Evolutionary conservation across 441 rosid genomes (phyloP).

Genomic region (Gossypium trilobum): DNA sequence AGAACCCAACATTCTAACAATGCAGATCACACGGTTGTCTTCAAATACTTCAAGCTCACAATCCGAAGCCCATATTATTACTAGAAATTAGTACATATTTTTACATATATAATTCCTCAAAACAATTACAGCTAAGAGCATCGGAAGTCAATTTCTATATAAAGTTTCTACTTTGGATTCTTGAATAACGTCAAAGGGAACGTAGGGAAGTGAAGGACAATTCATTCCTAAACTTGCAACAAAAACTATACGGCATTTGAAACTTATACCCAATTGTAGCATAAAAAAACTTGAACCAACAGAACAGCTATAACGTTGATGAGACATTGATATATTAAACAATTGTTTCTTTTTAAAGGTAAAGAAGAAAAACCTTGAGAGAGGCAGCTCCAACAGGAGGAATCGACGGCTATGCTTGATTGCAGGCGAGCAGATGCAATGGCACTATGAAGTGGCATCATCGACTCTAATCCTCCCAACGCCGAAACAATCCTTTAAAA

Average conservation of each 20-base stretch:
- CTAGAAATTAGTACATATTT: neutral
- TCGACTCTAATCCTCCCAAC: conserved; percentile 57
- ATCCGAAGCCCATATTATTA: neutral
- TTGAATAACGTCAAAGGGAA: neutral
- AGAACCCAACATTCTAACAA: too few relatives aligned
- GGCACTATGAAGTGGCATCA: conserved; percentile 76
- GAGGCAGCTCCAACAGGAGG: conserved; percentile 88
- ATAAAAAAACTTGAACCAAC: neutral
- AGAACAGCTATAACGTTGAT: neutral
- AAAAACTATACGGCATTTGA: neutral
- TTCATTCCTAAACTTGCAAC: neutral
- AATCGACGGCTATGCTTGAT: conserved; percentile 68
- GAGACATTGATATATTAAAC: neutral
- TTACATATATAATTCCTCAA: neutral
- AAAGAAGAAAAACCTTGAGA: conserved; percentile 46
- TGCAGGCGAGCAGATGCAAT: conserved; percentile 72
- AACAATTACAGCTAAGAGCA: neutral
- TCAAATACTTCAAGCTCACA: too few relatives aligned
- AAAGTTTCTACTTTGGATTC: neutral
- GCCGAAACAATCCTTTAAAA: conserved; percentile 43
- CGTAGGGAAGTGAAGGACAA: neutral
- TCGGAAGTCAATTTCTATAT: neutral
- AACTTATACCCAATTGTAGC: neutral
- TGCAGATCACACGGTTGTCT: too few relatives aligned
- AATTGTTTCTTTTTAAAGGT: neutral